Conservation (phyloP, 768 basidiomycete species). For the Hericium erinaceus region DNA sequence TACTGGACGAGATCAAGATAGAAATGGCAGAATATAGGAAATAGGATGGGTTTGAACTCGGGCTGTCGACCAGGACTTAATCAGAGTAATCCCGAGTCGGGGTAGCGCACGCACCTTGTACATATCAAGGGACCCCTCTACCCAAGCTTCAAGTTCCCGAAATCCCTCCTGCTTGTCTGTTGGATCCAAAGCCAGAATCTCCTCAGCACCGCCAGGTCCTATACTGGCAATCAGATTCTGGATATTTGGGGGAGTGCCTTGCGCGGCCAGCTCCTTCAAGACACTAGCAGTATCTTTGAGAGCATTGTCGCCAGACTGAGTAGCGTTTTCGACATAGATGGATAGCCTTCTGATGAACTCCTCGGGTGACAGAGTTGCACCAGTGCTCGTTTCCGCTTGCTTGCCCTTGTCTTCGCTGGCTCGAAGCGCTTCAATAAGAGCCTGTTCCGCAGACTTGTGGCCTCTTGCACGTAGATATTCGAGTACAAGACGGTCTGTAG, state of each 20-base stretch:
- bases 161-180: conserved; percentile 83
- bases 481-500: conserved; percentile 32
- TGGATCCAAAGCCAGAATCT: conserved; percentile 72
- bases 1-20: conserved; percentile 90
- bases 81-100: not conserved
- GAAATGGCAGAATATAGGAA: conserved; percentile 96
- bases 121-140: conserved; percentile 86
- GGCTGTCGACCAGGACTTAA: conserved; percentile 40
- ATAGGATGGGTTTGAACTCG: conserved; percentile 87
- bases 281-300: conserved; percentile 59
- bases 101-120: conserved; percentile 51
- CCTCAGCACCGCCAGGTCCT: conserved; percentile 73
- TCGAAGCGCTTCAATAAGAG: conserved; percentile 32
- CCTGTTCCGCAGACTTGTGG: conserved; percentile 35
- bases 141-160: conserved; percentile 79
- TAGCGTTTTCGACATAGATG: conserved; percentile 60
- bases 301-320: conserved; percentile 59
- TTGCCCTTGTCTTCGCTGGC: conserved; percentile 28
- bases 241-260: conserved; percentile 64
- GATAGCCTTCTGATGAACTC: conserved; percentile 50
- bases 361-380: conserved; percentile 25
- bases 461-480: conserved; percentile 42
- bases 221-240: conserved; percentile 72
- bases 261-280: conserved; percentile 55
- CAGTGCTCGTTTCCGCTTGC: conserved; percentile 22